Evolutionary conservation across 495 filamentous ascomycete genomes (phyloP), one percentile per base, ranked within the genome.

Genomic region (Durotheca rogersii): DNA sequence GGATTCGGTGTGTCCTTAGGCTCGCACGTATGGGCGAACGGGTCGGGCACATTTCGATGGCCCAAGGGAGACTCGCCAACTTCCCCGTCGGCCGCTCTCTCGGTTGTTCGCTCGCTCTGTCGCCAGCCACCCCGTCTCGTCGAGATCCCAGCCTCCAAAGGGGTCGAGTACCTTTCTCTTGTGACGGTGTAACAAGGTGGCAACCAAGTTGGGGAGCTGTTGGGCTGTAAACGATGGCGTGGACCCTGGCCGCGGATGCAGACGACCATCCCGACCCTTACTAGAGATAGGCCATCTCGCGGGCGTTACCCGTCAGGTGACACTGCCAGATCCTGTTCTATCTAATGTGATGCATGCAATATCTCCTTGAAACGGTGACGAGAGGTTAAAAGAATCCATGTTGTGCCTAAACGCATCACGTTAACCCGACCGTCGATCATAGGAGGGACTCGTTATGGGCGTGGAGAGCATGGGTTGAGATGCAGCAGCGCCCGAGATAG

Each of bases 261-360:
- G 37, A 58, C 33, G 47, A 16, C 52, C 57, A 64, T 61, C 47
- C 61, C 61, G 61, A 64, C 61, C 61, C 61, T 54, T 60, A 56
- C 42, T 51, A 42, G 33, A 40, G 52, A 41, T 53, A 43, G 38
- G 36, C 33, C 36, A 54, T 60, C 48, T 61, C 61, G 61, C 61
- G 51, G 61, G 41, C 38, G 39, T 34, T 61, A 43, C 27, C 54
- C 29, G 47, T 64, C 61, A 64, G 61, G 61, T 64, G 61, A 64
- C 44, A 47, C 58, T 58, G 33, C 18, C 32, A 58, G 49, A 53
- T 58, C 55, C 49, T 41, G 44, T 49, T 5, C 49, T 50, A 46
- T 58, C 44, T 39, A 52, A 53, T 45, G 25, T 58, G 49, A 53
- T 53, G 48, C 44, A 58, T 25, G 49, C 46, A 58, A 58, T 58